Conservation (phyloP, 371 early-diverging fungal species). For the Mortierella sp. region DNA sequence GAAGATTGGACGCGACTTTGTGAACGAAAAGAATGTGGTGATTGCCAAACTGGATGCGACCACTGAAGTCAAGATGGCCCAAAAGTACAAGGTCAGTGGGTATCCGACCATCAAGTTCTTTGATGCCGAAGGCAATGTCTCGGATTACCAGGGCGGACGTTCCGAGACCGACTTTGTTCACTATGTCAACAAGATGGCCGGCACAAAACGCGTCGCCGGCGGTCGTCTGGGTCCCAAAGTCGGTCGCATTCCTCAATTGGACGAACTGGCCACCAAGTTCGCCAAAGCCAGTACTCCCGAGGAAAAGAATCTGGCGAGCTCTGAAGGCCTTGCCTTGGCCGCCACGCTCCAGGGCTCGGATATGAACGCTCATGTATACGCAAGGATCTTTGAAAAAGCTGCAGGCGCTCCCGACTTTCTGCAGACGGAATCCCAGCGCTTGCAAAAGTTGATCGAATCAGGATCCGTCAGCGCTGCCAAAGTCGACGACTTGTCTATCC, state of each 20-base stretch:
- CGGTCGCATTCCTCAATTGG: constrained; percentile 74
- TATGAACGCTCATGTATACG: constrained; percentile 68
- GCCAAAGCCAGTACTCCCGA: constrained; percentile 56
- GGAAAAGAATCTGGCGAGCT: constrained; percentile 18
- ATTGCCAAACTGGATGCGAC: constrained; percentile 93
- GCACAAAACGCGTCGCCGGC: constrained; percentile 79
- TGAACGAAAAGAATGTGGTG: constrained; percentile 55
- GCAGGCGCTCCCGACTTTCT: constrained; percentile 67
- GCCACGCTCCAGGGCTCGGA: not conserved
- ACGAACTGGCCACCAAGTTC: constrained; percentile 70
- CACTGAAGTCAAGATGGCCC: constrained; percentile 58
- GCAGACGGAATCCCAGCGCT: constrained; percentile 68
- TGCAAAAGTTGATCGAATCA: constrained; percentile 69
- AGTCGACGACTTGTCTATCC: no score
- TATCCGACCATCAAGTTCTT: constrained; percentile 91
- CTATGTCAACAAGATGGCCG: constrained; percentile 87
- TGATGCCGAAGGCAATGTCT: constrained; percentile 67
- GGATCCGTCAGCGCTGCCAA: constrained; percentile 57
- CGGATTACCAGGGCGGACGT: constrained; percentile 81
- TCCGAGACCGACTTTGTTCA: constrained; percentile 78
- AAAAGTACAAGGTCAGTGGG: constrained; percentile 73
- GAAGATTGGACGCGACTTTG: constrained; percentile 63
- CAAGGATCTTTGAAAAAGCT: constrained; percentile 78
- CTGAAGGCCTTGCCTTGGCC: constrained; percentile 9
- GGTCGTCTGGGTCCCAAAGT: constrained; percentile 64